Percentiles rank a stretch among this genome's conserved stretches.
Evolutionary conservation across 805 yeast genomes (phyloP).

Genomic region (Priceomyces fermenticarens): DNA sequence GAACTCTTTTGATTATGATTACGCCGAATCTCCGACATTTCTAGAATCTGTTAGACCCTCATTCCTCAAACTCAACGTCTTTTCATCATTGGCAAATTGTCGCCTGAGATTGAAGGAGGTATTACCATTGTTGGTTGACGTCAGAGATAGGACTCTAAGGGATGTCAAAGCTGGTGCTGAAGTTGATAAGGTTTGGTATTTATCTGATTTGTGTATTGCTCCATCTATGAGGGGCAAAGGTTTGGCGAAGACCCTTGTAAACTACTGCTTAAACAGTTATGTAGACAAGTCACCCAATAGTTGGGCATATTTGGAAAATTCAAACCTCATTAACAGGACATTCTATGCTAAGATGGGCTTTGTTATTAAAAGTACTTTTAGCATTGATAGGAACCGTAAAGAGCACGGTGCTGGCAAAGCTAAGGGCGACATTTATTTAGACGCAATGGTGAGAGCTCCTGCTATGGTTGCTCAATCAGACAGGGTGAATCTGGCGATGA

Average conservation of each 20-base stretch:
- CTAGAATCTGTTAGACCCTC: slow-evolving; percentile 27
- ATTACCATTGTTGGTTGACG: slow-evolving; percentile 42
- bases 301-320: slow-evolving; percentile 52
- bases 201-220: slow-evolving; percentile 56
- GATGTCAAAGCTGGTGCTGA: slow-evolving; percentile 26
- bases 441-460: slow-evolving; percentile 18
- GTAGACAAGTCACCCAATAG: slow-evolving; percentile 25
- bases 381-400: slow-evolving; percentile 18
- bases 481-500: slow-evolving; percentile 5
- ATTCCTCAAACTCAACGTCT: slow-evolving; percentile 34
- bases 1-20: slow-evolving; percentile 18
- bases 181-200: slow-evolving; percentile 48
- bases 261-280: slow-evolving; percentile 47
- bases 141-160: slow-evolving; percentile 43
- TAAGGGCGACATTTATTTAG: slow-evolving; percentile 4
- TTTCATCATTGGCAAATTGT: slow-evolving; percentile 38
- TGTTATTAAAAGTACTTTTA: slow-evolving; percentile 28
- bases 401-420: slow-evolving; percentile 10
- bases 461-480: slow-evolving; percentile 1
- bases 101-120: slow-evolving; percentile 51
- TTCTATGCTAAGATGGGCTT: slow-evolving; percentile 57
- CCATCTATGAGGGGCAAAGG: slow-evolving; percentile 61
- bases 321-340: slow-evolving; percentile 50
- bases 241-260: slow-evolving; percentile 49
- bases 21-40: slow-evolving; percentile 17